Evolutionary conservation across 2,329 filamentous ascomycete genomes (phyloP), one percentile per base, ranked within the genome.

Genomic region (Knoxdaviesia capensis): DNA sequence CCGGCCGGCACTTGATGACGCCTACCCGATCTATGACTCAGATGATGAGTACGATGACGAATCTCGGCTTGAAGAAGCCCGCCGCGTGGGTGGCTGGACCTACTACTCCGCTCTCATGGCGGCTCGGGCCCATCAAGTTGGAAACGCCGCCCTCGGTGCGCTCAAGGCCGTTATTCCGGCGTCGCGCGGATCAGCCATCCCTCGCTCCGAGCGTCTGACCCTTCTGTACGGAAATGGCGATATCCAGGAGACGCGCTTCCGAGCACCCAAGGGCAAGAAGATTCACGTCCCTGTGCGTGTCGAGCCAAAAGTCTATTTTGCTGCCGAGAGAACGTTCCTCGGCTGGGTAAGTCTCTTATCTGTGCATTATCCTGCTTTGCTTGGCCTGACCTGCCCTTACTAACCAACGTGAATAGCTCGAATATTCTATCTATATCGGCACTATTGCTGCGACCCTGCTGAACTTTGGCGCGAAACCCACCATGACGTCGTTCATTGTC

Each of bases 281-380:
- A 96, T 98, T 45, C 88, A 96, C 53, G 90, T 98, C 29, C 88
- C 88, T 9, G 80, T 96, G 43, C 77, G 90, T 40, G 87, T 98
- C 33, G 90, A 98, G 59, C 90, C 90, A 33, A 98, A 98, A 62
- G 90, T 98, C 41, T 94, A 86, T 59, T 94, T 98, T 56, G 90
- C 90, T 28, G 87, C 86, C 1, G 90, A 98, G 60, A 75, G 90
- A 48, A 98, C 90, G 1, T 98, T 94, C 62, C 70, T 98, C 44
- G 83, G 85, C 48, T 98, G 90, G 86, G 77, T 81, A 61, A 63
- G 74, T 62, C 30, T 30, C 9, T 32, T 10, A 44, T 11, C n/a
- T 37, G 7, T n/a, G 7, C 6, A 8, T 35, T n/a, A 34, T n/a
- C 11, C 36, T 41, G n/a, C 39, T 29, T 31, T 9, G 10, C 33